Evolutionary conservation across 805 yeast species (phyloP).

Genomic region (Clavispora carvajalis): DNA sequence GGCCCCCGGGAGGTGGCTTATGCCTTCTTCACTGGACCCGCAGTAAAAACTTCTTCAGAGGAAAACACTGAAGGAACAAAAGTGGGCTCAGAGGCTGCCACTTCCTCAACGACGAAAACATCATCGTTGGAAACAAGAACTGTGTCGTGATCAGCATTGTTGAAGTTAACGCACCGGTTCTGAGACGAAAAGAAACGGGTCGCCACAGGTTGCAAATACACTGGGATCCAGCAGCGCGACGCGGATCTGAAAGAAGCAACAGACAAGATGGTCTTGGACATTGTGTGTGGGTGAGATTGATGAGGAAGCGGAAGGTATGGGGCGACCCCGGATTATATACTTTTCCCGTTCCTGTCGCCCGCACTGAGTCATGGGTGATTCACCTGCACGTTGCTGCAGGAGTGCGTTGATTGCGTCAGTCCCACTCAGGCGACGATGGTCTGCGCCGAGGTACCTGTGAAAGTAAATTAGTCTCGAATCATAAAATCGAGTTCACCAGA

Average conservation of each 20-base stretch:
- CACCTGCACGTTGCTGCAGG: neutral
- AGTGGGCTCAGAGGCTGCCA: conserved; percentile 5
- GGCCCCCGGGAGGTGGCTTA: neutral
- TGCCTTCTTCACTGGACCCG: conserved; percentile 37
- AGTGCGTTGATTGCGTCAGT: neutral
- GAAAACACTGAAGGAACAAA: conserved; percentile 39
- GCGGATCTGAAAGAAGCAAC: conserved; percentile 37
- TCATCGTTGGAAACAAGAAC: conserved; percentile 34
- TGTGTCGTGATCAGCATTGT: conserved; percentile 27
- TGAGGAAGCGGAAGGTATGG: neutral
- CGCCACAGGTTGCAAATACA: conserved; percentile 7
- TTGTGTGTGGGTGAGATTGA: neutral
- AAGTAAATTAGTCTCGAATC: too few species aligned
- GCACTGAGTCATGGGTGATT: neutral
- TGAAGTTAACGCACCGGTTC: conserved; percentile 32
- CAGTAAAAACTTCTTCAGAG: conserved; percentile 38
- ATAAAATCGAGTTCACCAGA: too few species aligned
- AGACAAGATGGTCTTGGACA: conserved; percentile 16
- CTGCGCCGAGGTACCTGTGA: too few species aligned
- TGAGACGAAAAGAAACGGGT: conserved; percentile 31
- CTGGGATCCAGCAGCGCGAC: conserved; percentile 39
- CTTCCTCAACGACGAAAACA: conserved; percentile 14
- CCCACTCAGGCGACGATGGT: too few species aligned
- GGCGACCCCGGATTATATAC: neutral
- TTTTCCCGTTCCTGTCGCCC: neutral